Evolutionary conservation across 75 land plant genomes (phyloP).

Genomic region (Sequoia sempervirens): DNA sequence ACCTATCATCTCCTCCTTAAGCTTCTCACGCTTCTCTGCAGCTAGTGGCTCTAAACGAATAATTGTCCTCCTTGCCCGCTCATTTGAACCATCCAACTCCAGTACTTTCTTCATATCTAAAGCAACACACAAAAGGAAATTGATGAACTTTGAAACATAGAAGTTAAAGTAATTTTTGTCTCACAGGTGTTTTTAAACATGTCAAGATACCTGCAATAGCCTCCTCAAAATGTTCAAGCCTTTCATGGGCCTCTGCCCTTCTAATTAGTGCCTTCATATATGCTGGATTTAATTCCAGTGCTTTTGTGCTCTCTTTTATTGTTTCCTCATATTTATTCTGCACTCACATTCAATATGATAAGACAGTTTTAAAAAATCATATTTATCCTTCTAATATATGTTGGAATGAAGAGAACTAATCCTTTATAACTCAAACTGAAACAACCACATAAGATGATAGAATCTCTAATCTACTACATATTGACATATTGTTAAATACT

Average conservation of each 20-base stretch:
- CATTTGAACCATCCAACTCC: constrained; percentile 82
- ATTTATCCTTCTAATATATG: neutral
- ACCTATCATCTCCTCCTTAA: constrained; percentile 99
- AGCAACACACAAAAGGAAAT: neutral
- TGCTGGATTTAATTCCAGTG: constrained; percentile 82
- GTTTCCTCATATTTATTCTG: constrained; percentile 70
- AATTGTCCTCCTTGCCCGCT: constrained; percentile 50
- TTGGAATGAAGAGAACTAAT: neutral
- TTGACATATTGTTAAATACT: neutral
- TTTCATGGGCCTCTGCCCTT: constrained; percentile 89
- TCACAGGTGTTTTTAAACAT: neutral
- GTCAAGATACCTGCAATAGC: constrained; percentile 67
- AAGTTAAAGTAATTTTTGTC: neutral
- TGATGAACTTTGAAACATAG: neutral
- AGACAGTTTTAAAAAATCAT: neutral
- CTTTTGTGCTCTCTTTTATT: constrained; percentile 79
- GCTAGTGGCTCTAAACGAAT: constrained; percentile 71
- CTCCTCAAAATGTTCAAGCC: constrained; percentile 82
- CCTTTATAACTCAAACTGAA: neutral
- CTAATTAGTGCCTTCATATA: constrained; percentile 86
- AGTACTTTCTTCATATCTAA: constrained; percentile 79
- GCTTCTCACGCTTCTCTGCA: constrained; percentile 77
- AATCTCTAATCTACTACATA: neutral
- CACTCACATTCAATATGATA: neutral
- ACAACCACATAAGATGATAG: neutral